Percentiles rank a stretch among this genome's conserved stretches.
These are phyloP conservation scores for Neospora caninum DNA, from an alignment of 169 alveolate genomes.

Conservation along the genomic window DNA sequence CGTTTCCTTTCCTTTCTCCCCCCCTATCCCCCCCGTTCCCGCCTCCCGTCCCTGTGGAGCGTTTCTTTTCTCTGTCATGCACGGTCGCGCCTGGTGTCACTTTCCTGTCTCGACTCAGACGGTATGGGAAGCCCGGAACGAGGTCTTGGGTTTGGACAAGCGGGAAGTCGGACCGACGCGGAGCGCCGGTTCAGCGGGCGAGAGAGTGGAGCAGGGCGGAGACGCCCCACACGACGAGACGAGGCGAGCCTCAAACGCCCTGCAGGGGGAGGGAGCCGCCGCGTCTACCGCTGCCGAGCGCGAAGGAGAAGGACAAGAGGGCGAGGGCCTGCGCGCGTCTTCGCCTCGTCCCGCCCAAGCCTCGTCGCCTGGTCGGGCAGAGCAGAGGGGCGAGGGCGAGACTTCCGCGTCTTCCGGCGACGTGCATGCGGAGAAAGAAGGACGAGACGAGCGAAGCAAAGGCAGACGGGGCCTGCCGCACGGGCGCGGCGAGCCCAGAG, in stretches of 20 bases:
- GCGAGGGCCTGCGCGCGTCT: too few relatives aligned
- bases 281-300: too few relatives aligned
- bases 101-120: not conserved
- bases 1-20: too few relatives aligned
- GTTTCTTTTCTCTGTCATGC: not conserved
- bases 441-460: not conserved
- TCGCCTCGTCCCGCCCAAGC: too few relatives aligned
- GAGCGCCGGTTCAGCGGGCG: not conserved
- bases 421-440: not conserved
- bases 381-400: not conserved
- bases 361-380: too few relatives aligned
- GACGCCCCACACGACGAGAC: not conserved
- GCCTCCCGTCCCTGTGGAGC: too few relatives aligned
- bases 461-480: not conserved
- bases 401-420: not conserved
- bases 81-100: not conserved
- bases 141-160: not conserved
- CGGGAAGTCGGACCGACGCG: not conserved
- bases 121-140: slow-evolving; percentile 41
- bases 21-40: too few relatives aligned
- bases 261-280: too few relatives aligned
- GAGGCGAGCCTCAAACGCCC: not conserved
- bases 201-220: not conserved
- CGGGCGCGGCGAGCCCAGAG: not conserved
- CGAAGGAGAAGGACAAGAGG: too few relatives aligned